phyloP scores from a whole-genome alignment of 805 yeast species.

The Suhomyces pyralidae region DNA sequence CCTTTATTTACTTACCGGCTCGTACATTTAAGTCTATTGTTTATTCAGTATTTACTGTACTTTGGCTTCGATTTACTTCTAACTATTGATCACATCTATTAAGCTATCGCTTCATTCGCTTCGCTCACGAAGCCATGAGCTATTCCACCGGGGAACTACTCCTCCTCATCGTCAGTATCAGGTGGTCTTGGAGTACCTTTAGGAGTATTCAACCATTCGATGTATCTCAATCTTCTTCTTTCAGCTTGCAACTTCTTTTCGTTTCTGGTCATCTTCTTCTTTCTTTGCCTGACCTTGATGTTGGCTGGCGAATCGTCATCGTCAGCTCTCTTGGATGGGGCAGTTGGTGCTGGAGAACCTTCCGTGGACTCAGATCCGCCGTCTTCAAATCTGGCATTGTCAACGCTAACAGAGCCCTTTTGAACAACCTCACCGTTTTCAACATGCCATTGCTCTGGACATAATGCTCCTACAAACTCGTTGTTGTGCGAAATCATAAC shows the following conservation, averaged over 20 bases:
- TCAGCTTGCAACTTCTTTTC: conserved; percentile 89
- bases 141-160: not conserved
- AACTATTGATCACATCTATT: no score
- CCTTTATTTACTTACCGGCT: no score
- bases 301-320: conserved; percentile 94
- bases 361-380: conserved; percentile 54
- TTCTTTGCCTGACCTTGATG: conserved; percentile 86
- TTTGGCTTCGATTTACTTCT: no score
- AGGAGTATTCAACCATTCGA: conserved; percentile 93
- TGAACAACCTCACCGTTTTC: conserved; percentile 88
- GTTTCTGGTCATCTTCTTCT: conserved; percentile 97
- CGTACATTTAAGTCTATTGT: no score
- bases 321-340: conserved; percentile 43
- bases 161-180: conserved; percentile 89
- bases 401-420: conserved; percentile 75
- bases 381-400: conserved; percentile 79
- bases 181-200: conserved; percentile 96
- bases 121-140: not conserved
- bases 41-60: no score
- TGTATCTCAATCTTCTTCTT: conserved; percentile 89
- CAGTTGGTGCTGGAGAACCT: conserved; percentile 43
- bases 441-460: conserved; percentile 98
- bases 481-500: conserved; percentile 97
- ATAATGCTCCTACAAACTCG: conserved; percentile 94
- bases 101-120: not conserved